phyloP scores from a whole-genome alignment of 2,329 filamentous ascomycete genomes.

The Truncatella angustata region DNA sequence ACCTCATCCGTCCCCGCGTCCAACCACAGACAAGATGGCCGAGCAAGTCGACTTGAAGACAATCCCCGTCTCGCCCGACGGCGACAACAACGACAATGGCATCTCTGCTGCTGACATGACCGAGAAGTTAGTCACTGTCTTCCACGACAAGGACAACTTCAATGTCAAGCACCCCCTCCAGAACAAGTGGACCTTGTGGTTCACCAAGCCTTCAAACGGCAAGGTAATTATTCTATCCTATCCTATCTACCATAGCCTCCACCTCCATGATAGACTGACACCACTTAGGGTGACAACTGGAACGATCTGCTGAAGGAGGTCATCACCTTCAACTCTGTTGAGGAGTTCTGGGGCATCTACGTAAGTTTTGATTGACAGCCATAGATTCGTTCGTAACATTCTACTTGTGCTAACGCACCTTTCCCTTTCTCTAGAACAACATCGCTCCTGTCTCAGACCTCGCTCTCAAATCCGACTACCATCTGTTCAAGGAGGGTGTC shows the following conservation, averaged over 20 bases:
- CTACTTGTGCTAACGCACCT: neutral
- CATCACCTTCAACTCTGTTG: conserved; percentile 96
- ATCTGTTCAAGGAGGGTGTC: conserved; percentile 97
- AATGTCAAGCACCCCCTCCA: conserved; percentile 98
- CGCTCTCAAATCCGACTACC: conserved; percentile 97
- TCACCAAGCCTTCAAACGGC: conserved; percentile 95
- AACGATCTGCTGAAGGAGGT: conserved; percentile 97
- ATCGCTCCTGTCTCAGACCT: conserved; percentile 95
- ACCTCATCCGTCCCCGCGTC: neutral
- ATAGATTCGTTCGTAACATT: too few species aligned
- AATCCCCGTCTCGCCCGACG: conserved; percentile 64
- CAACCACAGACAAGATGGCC: conserved; percentile 37
- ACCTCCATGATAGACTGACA: conserved; percentile 8
- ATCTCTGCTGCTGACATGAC: conserved; percentile 40
- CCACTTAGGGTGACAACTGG: conserved; percentile 86
- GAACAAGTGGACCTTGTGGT: conserved; percentile 98
- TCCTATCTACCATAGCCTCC: neutral
- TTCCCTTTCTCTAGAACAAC: conserved; percentile 73
- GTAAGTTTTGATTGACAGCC: conserved; percentile 55
- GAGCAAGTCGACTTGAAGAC: conserved; percentile 66
- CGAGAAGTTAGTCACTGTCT: conserved; percentile 80
- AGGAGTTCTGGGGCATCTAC: conserved; percentile 99
- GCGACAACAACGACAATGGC: conserved; percentile 54
- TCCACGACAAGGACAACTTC: conserved; percentile 98
- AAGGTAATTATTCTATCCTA: conserved; percentile 62